Conservation (phyloP, 228 moss, liverwort and hornwort genomes). For the Sphagnum fallax region DNA sequence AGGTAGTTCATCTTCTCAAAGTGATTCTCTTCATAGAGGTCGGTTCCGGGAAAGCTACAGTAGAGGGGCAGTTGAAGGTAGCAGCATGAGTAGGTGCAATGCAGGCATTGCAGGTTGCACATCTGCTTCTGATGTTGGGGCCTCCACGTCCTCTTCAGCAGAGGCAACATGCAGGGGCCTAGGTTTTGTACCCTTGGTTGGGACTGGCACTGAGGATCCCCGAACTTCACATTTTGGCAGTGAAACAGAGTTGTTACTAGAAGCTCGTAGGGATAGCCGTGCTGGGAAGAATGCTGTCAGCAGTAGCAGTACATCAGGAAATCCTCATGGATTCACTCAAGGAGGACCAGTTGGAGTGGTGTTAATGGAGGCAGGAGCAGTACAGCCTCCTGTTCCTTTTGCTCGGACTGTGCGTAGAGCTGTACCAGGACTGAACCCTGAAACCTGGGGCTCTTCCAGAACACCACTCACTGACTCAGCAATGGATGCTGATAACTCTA, state of each 20-base stretch:
- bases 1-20: conserved; percentile 47
- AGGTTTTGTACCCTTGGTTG: conserved; percentile 32
- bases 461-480: conserved; percentile 32
- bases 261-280: conserved; percentile 40
- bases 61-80: conserved; percentile 43
- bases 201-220: conserved; percentile 10
- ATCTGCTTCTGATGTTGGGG: conserved; percentile 42
- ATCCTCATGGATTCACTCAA: conserved; percentile 38
- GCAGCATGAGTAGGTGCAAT: conserved; percentile 43
- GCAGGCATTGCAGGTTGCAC: conserved; percentile 43
- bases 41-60: conserved; percentile 45
- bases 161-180: conserved; percentile 43
- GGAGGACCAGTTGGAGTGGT: conserved; percentile 22
- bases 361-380: conserved; percentile 19
- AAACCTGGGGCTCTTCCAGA: conserved; percentile 44
- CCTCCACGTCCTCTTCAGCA: conserved; percentile 42
- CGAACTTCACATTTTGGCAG: neutral
- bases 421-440: conserved; percentile 46
- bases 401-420: conserved; percentile 55
- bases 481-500: conserved; percentile 48
- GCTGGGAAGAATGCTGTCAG: conserved; percentile 43
- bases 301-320: conserved; percentile 23
- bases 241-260: conserved; percentile 26
- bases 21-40: conserved; percentile 50
- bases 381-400: conserved; percentile 39